Conservation (phyloP, 805 yeast species). For the Schizosaccharomyces japonicus region DNA sequence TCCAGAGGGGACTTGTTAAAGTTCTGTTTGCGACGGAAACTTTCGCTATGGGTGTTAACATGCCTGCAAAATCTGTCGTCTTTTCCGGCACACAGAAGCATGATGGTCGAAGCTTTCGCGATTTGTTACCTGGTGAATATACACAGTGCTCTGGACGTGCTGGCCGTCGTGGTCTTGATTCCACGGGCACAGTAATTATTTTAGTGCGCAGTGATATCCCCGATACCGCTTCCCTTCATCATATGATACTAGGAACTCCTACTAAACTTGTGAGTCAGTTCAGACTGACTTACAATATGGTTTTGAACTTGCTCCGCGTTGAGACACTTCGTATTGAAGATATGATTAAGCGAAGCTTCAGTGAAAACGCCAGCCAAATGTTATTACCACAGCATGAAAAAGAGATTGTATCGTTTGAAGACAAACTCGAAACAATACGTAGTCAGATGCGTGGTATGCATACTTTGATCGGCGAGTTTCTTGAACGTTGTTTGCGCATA, state of each 20-base stretch:
- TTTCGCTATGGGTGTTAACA: conserved; percentile 84
- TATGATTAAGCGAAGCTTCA: conserved; percentile 86
- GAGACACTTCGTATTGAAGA: conserved; percentile 94
- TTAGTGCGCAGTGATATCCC: neutral
- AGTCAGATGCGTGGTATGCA: conserved; percentile 17
- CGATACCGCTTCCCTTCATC: conserved; percentile 31
- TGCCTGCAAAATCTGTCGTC: conserved; percentile 90
- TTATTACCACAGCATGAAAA: conserved; percentile 66
- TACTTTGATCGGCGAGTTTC: conserved; percentile 24
- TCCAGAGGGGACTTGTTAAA: conserved; percentile 65
- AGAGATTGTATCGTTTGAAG: conserved; percentile 30
- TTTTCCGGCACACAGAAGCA: conserved; percentile 69
- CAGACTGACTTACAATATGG: conserved; percentile 87
- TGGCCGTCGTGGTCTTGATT: conserved; percentile 87
- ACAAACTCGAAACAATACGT: conserved; percentile 21
- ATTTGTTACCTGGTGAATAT: conserved; percentile 81
- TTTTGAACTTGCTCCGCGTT: conserved; percentile 65
- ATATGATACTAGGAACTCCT: conserved; percentile 68
- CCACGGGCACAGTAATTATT: conserved; percentile 79
- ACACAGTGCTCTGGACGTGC: conserved; percentile 99
- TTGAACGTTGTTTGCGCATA: conserved; percentile 24
- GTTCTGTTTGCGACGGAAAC: conserved; percentile 93
- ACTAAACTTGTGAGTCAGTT: conserved; percentile 80
- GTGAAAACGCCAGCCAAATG: conserved; percentile 72
- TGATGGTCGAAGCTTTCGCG: conserved; percentile 66